These are phyloP conservation scores for Suillus discolor DNA, from an alignment of 768 basidiomycete species.

Conservation along the genomic window DNA sequence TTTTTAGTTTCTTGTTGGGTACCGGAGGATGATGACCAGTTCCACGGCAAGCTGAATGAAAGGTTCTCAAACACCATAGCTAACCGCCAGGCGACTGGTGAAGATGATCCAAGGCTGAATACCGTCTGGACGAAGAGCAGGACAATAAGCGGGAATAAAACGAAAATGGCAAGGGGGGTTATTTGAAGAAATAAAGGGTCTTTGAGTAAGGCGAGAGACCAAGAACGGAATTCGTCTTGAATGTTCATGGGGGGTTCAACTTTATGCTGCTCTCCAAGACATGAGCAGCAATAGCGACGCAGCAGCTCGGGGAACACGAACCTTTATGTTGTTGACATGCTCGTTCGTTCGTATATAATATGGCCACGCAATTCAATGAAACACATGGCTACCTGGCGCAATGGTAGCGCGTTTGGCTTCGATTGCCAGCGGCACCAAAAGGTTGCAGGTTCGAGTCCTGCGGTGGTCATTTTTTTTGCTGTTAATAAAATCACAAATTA, in stretches of 20 bases:
- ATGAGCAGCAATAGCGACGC: slow-evolving; percentile 26
- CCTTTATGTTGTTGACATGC: slow-evolving; percentile 7
- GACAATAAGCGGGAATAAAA: slow-evolving; percentile 43
- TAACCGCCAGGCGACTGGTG: slow-evolving; percentile 28
- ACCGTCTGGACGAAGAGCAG: slow-evolving; percentile 32
- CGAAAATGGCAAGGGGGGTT: slow-evolving; percentile 55
- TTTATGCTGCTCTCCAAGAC: slow-evolving; percentile 30
- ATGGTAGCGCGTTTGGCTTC: slow-evolving; percentile 97
- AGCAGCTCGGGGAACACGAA: slow-evolving; percentile 7
- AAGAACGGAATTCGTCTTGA: slow-evolving; percentile 41
- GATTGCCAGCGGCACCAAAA: slow-evolving; percentile 80
- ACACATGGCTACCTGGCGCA: slow-evolving; percentile 83
- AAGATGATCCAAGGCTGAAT: slow-evolving; percentile 31
- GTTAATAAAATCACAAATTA: slow-evolving; percentile 12
- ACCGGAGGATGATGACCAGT: slow-evolving; percentile 46
- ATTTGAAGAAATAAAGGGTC: slow-evolving; percentile 54
- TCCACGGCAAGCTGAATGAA: slow-evolving; percentile 62
- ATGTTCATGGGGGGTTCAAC: slow-evolving; percentile 43
- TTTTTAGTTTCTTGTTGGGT: slow-evolving; percentile 42
- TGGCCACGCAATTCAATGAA: neutral
- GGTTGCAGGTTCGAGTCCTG: slow-evolving; percentile 98
- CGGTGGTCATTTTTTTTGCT: slow-evolving; percentile 64
- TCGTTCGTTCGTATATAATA: neutral
- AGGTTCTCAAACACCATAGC: slow-evolving; percentile 63
- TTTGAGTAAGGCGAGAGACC: slow-evolving; percentile 40